Conservation (phyloP, 768 basidiomycete species). For the Collybia sordida region DNA sequence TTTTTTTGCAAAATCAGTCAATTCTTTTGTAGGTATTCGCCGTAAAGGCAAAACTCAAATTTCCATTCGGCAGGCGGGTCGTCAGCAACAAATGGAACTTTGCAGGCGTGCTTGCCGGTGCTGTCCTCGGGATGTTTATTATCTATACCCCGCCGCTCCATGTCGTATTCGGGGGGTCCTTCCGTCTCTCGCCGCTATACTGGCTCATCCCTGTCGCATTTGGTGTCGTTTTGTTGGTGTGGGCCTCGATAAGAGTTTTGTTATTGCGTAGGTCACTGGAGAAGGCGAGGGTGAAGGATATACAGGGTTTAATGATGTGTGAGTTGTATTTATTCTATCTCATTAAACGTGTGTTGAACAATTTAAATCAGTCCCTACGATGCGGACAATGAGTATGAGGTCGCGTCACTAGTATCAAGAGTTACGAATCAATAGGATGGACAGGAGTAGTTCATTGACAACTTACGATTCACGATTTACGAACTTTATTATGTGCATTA, state of each 20-base stretch:
- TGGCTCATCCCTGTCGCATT: conserved; percentile 68
- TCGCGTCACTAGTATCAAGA: conserved; percentile 25
- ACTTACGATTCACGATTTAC: background rate
- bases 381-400: conserved; percentile 63
- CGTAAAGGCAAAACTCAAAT: conserved; percentile 61
- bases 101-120: conserved; percentile 58
- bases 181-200: conserved; percentile 58
- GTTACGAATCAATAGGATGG: too few relatives aligned
- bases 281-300: conserved; percentile 57
- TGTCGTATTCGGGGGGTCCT: conserved; percentile 64
- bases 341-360: conserved; percentile 8
- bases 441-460: too few relatives aligned
- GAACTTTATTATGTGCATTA: background rate
- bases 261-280: conserved; percentile 56
- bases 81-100: conserved; percentile 67
- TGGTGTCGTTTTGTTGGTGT: conserved; percentile 52
- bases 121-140: conserved; percentile 64
- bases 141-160: conserved; percentile 70
- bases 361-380: conserved; percentile 51
- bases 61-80: conserved; percentile 60
- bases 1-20: background rate
- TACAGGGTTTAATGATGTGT: conserved; percentile 74
- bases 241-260: conserved; percentile 60
- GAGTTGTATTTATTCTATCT: conserved; percentile 27
- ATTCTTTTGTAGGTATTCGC: conserved; percentile 49